Percentiles rank a stretch among this genome's conserved stretches.
Evolutionary conservation across 345 rosid genomes (phyloP).

Genomic region (Populus pruinosa): DNA sequence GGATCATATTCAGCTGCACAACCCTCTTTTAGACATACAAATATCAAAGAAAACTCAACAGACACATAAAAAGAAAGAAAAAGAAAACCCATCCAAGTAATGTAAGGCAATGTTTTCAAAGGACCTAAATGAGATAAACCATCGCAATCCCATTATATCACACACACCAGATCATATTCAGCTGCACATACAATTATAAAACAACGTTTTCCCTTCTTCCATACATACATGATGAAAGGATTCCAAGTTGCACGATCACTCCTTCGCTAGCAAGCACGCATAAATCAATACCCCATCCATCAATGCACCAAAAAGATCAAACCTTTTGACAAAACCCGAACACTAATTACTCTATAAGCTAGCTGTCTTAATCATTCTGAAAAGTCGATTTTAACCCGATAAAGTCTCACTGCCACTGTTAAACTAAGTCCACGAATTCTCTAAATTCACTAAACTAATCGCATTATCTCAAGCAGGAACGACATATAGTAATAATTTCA

Average conservation of each 20-base stretch:
- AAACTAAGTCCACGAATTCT: background rate
- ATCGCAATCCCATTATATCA: background rate
- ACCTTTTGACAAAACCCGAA: no score
- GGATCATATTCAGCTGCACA: background rate
- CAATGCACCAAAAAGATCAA: background rate
- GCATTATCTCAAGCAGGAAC: background rate
- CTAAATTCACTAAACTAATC: background rate
- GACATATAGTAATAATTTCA: background rate
- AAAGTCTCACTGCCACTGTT: background rate
- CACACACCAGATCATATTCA: background rate
- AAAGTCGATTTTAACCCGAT: background rate
- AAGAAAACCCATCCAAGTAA: background rate
- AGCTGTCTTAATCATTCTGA: no score
- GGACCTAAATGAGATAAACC: background rate
- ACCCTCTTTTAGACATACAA: background rate
- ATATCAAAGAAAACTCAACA: background rate
- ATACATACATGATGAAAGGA: background rate
- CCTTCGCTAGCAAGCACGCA: background rate
- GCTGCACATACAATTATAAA: background rate
- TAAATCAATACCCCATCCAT: background rate
- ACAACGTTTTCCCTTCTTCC: background rate
- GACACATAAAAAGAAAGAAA: background rate
- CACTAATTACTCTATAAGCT: no score
- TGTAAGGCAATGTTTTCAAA: background rate
- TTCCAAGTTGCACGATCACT: background rate